Conservation (phyloP, 805 yeast species). For the Kregervanrija fluxuum region DNA sequence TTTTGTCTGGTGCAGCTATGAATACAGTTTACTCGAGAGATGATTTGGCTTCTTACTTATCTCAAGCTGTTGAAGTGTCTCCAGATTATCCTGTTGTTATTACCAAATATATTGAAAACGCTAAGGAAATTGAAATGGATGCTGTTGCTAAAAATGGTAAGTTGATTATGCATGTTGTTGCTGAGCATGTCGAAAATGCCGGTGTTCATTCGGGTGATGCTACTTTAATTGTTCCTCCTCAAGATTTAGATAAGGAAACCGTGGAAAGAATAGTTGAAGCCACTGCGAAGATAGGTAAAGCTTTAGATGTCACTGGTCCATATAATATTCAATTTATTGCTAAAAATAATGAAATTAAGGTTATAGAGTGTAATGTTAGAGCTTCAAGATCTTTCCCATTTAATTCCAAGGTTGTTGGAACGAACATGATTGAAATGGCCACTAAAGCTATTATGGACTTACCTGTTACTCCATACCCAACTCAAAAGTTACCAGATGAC, state of each 20-base stretch:
- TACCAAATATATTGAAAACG: slow-evolving; percentile 93
- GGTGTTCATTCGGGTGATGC: slow-evolving; percentile 99
- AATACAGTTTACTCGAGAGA: slow-evolving; percentile 87
- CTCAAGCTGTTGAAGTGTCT: slow-evolving; percentile 95
- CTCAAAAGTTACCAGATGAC: slow-evolving; percentile 80
- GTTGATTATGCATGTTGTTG: slow-evolving; percentile 92
- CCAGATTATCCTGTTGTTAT: slow-evolving; percentile 97
- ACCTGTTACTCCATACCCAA: slow-evolving; percentile 86
- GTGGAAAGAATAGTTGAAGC: slow-evolving; percentile 88
- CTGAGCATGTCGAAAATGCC: slow-evolving; percentile 98
- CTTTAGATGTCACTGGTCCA: slow-evolving; percentile 95
- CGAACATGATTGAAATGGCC: slow-evolving; percentile 94
- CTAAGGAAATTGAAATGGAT: slow-evolving; percentile 98
- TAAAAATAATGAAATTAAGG: slow-evolving; percentile 91
- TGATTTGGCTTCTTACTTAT: slow-evolving; percentile 78
- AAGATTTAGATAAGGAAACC: slow-evolving; percentile 87
- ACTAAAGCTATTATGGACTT: slow-evolving; percentile 89
- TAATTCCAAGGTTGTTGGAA: slow-evolving; percentile 94
- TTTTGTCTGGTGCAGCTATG: slow-evolving; percentile 98
- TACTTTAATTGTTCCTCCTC: slow-evolving; percentile 94
- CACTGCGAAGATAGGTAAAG: slow-evolving; percentile 92
- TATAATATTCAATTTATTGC: slow-evolving; percentile 96
- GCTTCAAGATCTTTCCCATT: slow-evolving; percentile 99
- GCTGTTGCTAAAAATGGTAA: slow-evolving; percentile 96
- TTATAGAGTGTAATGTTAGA: slow-evolving; percentile 96